phyloP scores from a whole-genome alignment of 2,329 filamentous ascomycete species.

The Emergomyces africanus region DNA sequence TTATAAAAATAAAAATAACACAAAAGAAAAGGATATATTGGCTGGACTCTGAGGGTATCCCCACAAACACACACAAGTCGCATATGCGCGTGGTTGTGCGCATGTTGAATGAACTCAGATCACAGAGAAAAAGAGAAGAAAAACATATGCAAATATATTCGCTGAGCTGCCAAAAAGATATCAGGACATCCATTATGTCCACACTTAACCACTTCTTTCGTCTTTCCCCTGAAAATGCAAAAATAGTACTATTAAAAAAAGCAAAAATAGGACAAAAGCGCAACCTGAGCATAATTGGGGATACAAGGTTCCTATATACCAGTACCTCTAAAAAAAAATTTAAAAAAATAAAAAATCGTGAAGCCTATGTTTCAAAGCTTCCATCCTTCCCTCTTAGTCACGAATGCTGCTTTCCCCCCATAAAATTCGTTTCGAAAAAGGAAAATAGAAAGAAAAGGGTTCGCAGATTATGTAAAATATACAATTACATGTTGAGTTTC shows the following conservation, averaged over 20 bases:
- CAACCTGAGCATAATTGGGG: neutral
- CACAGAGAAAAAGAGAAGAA: neutral
- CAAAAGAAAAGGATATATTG: neutral
- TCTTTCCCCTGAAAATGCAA: neutral
- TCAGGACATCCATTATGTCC: neutral
- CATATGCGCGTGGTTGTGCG: no score
- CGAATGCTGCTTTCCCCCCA: neutral
- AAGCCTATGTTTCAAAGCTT: no score
- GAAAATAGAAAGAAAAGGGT: neutral
- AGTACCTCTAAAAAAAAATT: no score
- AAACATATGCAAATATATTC: neutral
- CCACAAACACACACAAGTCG: no score
- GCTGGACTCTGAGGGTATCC: neutral
- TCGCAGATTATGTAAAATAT: neutral
- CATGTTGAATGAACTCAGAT: neutral
- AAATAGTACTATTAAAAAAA: neutral
- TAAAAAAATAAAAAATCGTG: no score
- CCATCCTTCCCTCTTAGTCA: no score
- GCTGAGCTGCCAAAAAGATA: neutral
- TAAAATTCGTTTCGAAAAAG: neutral
- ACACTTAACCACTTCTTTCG: neutral
- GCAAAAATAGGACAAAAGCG: neutral
- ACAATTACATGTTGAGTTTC: neutral
- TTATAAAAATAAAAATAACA: neutral
- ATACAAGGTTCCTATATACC: no score